Evolutionary conservation across 2,329 filamentous ascomycete genomes (phyloP), one percentile per base, ranked within the genome.

Genomic region (Dactylellina leptospora): DNA sequence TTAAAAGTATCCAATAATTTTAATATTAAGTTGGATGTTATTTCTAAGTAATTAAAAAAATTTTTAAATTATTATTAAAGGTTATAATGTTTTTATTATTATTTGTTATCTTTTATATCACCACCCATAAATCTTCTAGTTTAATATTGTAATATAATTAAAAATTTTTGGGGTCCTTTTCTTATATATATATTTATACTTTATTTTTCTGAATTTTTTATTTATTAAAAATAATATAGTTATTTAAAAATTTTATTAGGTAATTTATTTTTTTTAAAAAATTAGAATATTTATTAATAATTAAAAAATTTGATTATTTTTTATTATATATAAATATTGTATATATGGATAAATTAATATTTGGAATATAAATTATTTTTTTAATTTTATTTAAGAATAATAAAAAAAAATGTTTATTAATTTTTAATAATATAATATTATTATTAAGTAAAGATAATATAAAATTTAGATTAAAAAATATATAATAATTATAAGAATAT

Each of bases 341-440:
- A 42, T 42, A 42, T 9, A 4, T 42, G 4, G 16, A 42, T 4
- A 4, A 4, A 4, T 10, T 18, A 11, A 9, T 9, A 9, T 4
- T 11, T 16, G 8, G 16, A 42, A 42, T n/a, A n/a, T 16, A 13
- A 8, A 5, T 3, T 18, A 10, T 8, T 23, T 18, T n/a, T 20
- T 22, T n/a, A 1, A 4, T 8, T 4, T 16, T 16, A 42, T 18
- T 27, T 11, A 60, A 60, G 18, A 60, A 60, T 9, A 4, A 50
- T 18, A 6, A 4, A 40, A 60, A 60, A 16, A 60, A 60, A 20
- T 60, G 28, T 40, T 27, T 28, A 22, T 60, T 60, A 25, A 60
- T 20, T n/a, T 60, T 20, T 5, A 60, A 11, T 8, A 30, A 60
- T 1, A 22, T 27, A 2, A 60, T 5, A 40, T 22, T 44, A 20